Base-by-base conservation (phyloP, 306 rosid species). In the Argentina anserina region DNA sequence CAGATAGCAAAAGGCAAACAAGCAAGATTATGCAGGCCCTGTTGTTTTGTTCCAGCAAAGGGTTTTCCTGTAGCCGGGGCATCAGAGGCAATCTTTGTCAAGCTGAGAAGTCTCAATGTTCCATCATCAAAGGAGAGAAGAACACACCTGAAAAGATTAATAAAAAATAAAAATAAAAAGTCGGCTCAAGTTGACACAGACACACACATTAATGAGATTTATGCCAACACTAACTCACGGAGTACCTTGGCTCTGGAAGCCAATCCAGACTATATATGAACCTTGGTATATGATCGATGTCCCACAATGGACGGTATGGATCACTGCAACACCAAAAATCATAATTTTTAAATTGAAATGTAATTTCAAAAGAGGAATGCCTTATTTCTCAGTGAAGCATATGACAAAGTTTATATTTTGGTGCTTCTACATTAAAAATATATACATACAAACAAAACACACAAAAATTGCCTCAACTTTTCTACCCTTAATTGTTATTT, bases 41-140 rank as follows among this genome's bases (percentile, higher is more conserved):
- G 92, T 73, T 84, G 92, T 71, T 80, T 91, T 77, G 84, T 82
- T 47, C 91, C 92, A 58, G 47, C 76, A 75, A 82, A 84, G 77
- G 78, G 81, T 77, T 81, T 84, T 71, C 99, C 99, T 33, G 82
- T 89, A 73, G 83, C 87, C 17, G 95, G 96, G 60, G 83, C 74
- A 70, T 94, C 97, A 79, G 69, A 82, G 49, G 96, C 96, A 79
- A 90, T 89, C 87, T 86, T 87, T 23, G 46, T 52, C 87, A 94
- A 75, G 90, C 97, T 87, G 81, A 91, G 70, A 71, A 82, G 85
- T 81, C 84, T 89, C 85, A 94, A 81, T 69, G 97, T 81, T 77
- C 97, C 99, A 75, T 94, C 99, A 81, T 94, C 97, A 75, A 85
- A 91, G 73, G 96, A 81, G 85, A 94, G 78, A 75, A 94, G 70